Evolutionary conservation across 176 grass and related monocot genomes (phyloP).

Genomic region (Phoenix dactylifera): DNA sequence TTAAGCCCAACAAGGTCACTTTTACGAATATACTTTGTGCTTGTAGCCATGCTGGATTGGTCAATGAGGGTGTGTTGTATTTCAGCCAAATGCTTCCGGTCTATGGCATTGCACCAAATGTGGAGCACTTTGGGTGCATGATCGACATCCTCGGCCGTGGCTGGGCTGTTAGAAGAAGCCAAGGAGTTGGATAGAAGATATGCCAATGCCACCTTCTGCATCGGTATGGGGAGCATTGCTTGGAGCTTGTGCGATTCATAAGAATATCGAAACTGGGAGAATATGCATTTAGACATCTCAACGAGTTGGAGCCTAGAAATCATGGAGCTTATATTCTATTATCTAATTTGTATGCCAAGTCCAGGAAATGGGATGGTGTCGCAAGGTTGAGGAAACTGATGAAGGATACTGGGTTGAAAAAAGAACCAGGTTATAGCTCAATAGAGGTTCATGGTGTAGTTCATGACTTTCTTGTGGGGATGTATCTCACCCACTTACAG

Average conservation of each 20-base stretch:
- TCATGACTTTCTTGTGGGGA: constrained; percentile 14
- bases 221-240: constrained; percentile 48
- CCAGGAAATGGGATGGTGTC: constrained; percentile 24
- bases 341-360: constrained; percentile 39
- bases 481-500: constrained; percentile 9
- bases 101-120: constrained; percentile 25
- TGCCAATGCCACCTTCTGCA: constrained; percentile 36
- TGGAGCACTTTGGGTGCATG: constrained; percentile 44
- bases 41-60: constrained; percentile 38
- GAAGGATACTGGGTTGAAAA: constrained; percentile 8
- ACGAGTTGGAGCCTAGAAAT: constrained; percentile 26
- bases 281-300: constrained; percentile 30
- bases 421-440: constrained; percentile 9
- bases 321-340: constrained; percentile 27
- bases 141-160: constrained; percentile 52
- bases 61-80: constrained; percentile 21
- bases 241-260: constrained; percentile 34
- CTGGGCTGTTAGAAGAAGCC: constrained; percentile 33
- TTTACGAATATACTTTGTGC: constrained; percentile 35
- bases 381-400: constrained; percentile 35
- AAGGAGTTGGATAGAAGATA: constrained; percentile 34
- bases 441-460: constrained; percentile 13
- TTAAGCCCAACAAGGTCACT: constrained; percentile 39
- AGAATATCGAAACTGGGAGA: constrained; percentile 33
- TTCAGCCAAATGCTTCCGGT: constrained; percentile 39